Evolutionary conservation across 2,329 filamentous ascomycete genomes (phyloP), one percentile per base, ranked within the genome.

Genomic region (Pseudogymnoascus sp.): DNA sequence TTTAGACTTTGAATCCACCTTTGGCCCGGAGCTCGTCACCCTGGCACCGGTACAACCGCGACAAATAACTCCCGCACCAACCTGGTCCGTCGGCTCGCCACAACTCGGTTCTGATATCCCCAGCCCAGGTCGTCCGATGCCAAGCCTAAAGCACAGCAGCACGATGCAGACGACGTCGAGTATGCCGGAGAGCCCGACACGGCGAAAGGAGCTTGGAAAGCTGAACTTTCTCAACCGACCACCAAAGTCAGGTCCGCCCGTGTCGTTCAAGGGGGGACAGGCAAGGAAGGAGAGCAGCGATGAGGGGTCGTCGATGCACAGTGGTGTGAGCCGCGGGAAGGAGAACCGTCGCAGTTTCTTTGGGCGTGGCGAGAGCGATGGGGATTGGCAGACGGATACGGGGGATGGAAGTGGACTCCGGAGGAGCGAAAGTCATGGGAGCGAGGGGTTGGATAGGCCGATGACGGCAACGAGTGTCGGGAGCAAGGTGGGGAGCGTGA

Each of bases 1-100:
- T 34, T 60, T 59, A 86, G 85, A 80, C 69, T 88, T 87, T 64
- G 79, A 86, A 69, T 73, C 70, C 14, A 84, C 81, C 0, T 88
- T 88, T 69, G 84, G 84, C 0, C 79, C 83, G 0, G 87, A 90
- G 70, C 81, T 90, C 35, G 78, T 81, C 12, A 77, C 84, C 35
- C 83, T 90, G 66, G 79, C 81, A 2, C 82, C 81, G 9, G 76
- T 76, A 1, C 78, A 77, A 57, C 73, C 74, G 3, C 67, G 70
- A 6, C 74, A 75, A 14, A 77, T 79, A 16, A 72, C 68, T 4
- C 66, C 70, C 3, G 70, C 74, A n/a, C 72, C 73, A 59, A 74
- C 76, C 20, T 72, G 69, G 69, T 60, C 64, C 14, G 63, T 70
- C 34, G 50, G 66, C 62, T 37, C 63, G 60, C 37, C 63, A 60